A percentile compares a stretch with the other conserved stretches of the same genome.
These are phyloP conservation scores for Staphylotrichum longicolle DNA, from an alignment of 495 filamentous ascomycete species.

Conservation along the genomic window DNA sequence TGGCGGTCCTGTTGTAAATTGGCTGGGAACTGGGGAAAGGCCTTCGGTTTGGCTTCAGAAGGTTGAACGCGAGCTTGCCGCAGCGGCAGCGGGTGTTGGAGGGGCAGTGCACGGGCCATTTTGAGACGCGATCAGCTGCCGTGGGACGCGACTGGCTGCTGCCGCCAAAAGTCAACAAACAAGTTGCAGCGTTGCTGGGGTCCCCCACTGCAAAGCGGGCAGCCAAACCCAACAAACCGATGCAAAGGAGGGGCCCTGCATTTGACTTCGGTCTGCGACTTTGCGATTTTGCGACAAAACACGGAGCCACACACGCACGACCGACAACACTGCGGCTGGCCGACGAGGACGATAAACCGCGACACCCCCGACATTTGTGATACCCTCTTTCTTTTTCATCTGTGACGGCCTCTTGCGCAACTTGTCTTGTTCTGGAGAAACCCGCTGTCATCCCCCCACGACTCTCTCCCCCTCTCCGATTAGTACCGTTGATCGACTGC, in stretches of 20 bases:
- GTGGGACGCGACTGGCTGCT: conserved; percentile 18
- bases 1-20: background rate
- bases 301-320: background rate
- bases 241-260: conserved; percentile 17
- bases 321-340: conserved; percentile 21
- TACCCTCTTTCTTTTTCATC: conserved; percentile 9
- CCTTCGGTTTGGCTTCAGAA: background rate
- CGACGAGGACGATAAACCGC: conserved; percentile 14
- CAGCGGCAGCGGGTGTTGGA: conserved; percentile 12
- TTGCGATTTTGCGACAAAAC: conserved; percentile 22
- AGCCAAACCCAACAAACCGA: conserved; percentile 16
- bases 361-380: background rate
- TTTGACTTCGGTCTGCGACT: background rate
- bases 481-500: background rate
- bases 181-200: conserved; percentile 47
- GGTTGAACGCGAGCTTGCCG: no score
- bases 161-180: conserved; percentile 37
- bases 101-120: conserved; percentile 27
- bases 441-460: no score
- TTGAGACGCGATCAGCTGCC: conserved; percentile 23
- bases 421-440: background rate
- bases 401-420: background rate
- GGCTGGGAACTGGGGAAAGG: background rate
- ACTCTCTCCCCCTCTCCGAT: background rate
- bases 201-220: conserved; percentile 19